A percentile compares a stretch with the other conserved stretches of the same genome.
These are phyloP conservation scores for Apiosordaria backusii DNA, from an alignment of 495 filamentous ascomycete genomes.

Conservation along the genomic window DNA sequence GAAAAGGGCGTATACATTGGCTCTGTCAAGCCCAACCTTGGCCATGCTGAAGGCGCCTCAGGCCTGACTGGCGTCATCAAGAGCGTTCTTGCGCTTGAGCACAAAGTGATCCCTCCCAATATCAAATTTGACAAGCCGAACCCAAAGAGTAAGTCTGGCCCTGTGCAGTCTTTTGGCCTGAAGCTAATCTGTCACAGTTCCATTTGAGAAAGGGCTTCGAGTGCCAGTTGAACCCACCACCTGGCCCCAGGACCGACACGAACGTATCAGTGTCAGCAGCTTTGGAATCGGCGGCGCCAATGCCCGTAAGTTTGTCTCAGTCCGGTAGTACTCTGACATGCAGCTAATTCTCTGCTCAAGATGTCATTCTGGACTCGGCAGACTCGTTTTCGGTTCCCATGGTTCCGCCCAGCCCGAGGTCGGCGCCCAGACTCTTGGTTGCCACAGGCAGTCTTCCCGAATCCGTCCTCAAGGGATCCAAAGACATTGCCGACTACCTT, in stretches of 20 bases:
- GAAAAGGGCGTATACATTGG: slow-evolving; percentile 30
- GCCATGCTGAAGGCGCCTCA: slow-evolving; percentile 37
- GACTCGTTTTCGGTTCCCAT: too few species aligned
- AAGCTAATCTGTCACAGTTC: slow-evolving; percentile 9
- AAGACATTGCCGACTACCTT: slow-evolving; percentile 21
- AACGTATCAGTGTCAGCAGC: slow-evolving; percentile 45
- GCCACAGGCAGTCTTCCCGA: too few species aligned
- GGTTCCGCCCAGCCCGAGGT: too few species aligned
- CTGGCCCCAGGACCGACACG: slow-evolving; percentile 26
- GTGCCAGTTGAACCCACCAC: background rate
- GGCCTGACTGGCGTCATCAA: slow-evolving; percentile 42
- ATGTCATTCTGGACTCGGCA: too few species aligned
- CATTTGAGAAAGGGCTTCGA: slow-evolving; percentile 16
- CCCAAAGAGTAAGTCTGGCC: slow-evolving; percentile 22
- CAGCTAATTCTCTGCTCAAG: background rate
- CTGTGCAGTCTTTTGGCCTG: too few species aligned
- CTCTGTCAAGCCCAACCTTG: slow-evolving; percentile 44
- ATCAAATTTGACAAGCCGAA: slow-evolving; percentile 40
- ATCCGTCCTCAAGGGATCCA: too few species aligned
- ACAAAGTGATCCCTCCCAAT: slow-evolving; percentile 34
- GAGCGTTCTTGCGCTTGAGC: slow-evolving; percentile 31
- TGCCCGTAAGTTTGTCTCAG: slow-evolving; percentile 26
- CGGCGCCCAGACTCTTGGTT: background rate
- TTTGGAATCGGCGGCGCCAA: slow-evolving; percentile 57
- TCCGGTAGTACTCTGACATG: background rate